Evolutionary conservation across 352 stramenopile genomes (phyloP).

Genomic region (Globisporangium echinulatum): DNA sequence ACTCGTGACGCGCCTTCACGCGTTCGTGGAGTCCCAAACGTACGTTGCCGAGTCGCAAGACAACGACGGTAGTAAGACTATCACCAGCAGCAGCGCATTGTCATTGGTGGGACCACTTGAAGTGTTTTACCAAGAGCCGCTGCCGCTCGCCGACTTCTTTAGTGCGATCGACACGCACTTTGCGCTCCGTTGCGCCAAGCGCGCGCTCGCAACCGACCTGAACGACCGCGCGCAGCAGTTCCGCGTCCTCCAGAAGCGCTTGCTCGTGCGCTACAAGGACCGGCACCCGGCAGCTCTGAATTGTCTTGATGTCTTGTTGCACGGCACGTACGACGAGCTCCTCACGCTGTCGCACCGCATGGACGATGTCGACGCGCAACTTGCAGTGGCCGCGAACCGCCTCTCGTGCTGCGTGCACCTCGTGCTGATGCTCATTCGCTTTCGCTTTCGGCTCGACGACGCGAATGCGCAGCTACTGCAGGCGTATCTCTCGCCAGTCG

Average conservation of each 20-base stretch:
- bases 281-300: slow-evolving; percentile 74
- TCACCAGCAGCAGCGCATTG: slow-evolving; percentile 4
- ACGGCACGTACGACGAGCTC: slow-evolving; percentile 84
- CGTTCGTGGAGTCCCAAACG: slow-evolving; percentile 25
- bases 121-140: slow-evolving; percentile 77
- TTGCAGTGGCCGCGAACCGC: slow-evolving; percentile 49
- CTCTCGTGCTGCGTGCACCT: slow-evolving; percentile 73
- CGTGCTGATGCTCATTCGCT: slow-evolving; percentile 75
- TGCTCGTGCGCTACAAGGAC: slow-evolving; percentile 89
- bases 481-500: slow-evolving; percentile 59
- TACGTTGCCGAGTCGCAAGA: slow-evolving; percentile 7
- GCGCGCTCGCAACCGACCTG: slow-evolving; percentile 52
- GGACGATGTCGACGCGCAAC: slow-evolving; percentile 44
- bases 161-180: slow-evolving; percentile 86
- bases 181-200: slow-evolving; percentile 48
- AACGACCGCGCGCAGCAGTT: slow-evolving; percentile 87
- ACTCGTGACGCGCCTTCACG: slow-evolving; percentile 56
- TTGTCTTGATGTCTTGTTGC: slow-evolving; percentile 77
- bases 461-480: slow-evolving; percentile 55
- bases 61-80: slow-evolving; percentile 19
- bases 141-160: slow-evolving; percentile 85
- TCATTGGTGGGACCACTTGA: slow-evolving; percentile 18
- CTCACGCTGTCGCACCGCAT: slow-evolving; percentile 67
- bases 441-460: slow-evolving; percentile 72
- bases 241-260: slow-evolving; percentile 85